phyloP scores from a whole-genome alignment of 192 early-diverging fungal genomes.

The Umbelopsis isabellina region DNA sequence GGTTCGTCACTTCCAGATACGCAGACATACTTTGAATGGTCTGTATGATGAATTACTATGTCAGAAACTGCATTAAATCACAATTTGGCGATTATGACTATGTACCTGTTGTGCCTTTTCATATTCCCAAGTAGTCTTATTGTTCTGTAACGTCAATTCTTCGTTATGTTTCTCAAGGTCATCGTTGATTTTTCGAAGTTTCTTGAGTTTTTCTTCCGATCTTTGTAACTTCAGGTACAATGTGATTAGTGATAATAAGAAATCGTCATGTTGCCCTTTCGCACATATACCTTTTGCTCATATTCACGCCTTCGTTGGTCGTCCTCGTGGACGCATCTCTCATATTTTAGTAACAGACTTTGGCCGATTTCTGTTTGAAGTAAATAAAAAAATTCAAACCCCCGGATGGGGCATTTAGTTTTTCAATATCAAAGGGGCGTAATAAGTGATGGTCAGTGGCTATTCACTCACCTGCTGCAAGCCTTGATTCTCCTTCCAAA shows the following conservation, averaged over 20 bases:
- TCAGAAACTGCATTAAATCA: neutral
- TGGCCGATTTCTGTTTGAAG: slow-evolving; percentile 29
- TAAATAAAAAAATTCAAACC: neutral
- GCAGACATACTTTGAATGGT: slow-evolving; percentile 29
- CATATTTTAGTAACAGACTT: slow-evolving; percentile 33
- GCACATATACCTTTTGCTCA: slow-evolving; percentile 23
- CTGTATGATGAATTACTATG: neutral
- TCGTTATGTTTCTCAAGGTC: slow-evolving; percentile 24
- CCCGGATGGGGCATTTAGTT: slow-evolving; percentile 3
- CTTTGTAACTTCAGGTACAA: slow-evolving; percentile 12
- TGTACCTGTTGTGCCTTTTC: slow-evolving; percentile 38
- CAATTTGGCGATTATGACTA: neutral
- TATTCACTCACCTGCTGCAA: slow-evolving; percentile 27
- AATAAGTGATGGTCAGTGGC: neutral
- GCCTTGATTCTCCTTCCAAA: slow-evolving; percentile 26
- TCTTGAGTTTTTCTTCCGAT: slow-evolving; percentile 19
- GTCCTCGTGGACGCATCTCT: slow-evolving; percentile 21
- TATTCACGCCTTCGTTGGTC: slow-evolving; percentile 19
- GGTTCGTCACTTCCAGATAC: slow-evolving; percentile 31
- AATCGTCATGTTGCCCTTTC: neutral
- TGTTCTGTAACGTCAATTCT: slow-evolving; percentile 22
- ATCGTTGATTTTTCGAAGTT: slow-evolving; percentile 3
- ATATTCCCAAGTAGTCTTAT: slow-evolving; percentile 21
- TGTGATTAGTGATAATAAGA: neutral
- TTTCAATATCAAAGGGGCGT: neutral